Evolutionary conservation across 2,329 filamentous ascomycete genomes (phyloP).

Genomic region (Leptographium wingfieldii): DNA sequence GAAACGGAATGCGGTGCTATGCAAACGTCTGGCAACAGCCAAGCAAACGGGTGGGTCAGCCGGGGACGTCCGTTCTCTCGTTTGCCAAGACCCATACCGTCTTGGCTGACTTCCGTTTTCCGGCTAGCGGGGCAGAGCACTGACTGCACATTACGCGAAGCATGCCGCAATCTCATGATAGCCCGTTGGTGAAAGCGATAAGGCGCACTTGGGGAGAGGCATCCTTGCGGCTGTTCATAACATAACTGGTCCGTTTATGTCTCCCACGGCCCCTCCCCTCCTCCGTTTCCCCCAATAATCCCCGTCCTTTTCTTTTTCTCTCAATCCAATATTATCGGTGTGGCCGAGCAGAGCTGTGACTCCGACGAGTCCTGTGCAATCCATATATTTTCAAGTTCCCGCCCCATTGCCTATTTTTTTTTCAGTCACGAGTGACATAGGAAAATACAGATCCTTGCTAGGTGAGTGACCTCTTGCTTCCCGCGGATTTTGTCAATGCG

Average conservation of each 20-base stretch:
- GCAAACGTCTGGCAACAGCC: too few species aligned
- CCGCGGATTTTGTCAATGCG: too few species aligned
- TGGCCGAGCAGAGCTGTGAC: not conserved
- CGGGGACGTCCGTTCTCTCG: too few species aligned
- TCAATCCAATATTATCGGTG: not conserved
- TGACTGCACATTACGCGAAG: conserved; percentile 1
- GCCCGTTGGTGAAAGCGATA: not conserved
- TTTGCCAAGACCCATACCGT: not conserved
- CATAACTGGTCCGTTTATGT: not conserved
- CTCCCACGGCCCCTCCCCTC: not conserved
- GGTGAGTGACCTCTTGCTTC: not conserved
- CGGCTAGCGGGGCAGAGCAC: not conserved
- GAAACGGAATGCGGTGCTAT: too few species aligned
- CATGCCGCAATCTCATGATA: conserved; percentile 1
- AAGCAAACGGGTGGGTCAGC: too few species aligned
- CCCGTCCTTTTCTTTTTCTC: not conserved
- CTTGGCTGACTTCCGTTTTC: not conserved
- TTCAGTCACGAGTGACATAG: not conserved
- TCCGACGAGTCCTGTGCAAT: not conserved
- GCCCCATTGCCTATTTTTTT: not conserved
- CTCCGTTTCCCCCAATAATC: not conserved
- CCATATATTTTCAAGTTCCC: not conserved
- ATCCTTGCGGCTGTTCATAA: too few species aligned
- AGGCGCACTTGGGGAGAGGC: not conserved
- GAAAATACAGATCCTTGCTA: not conserved